Conservation (phyloP, 352 stramenopile species). For the Pythium volutum region DNA sequence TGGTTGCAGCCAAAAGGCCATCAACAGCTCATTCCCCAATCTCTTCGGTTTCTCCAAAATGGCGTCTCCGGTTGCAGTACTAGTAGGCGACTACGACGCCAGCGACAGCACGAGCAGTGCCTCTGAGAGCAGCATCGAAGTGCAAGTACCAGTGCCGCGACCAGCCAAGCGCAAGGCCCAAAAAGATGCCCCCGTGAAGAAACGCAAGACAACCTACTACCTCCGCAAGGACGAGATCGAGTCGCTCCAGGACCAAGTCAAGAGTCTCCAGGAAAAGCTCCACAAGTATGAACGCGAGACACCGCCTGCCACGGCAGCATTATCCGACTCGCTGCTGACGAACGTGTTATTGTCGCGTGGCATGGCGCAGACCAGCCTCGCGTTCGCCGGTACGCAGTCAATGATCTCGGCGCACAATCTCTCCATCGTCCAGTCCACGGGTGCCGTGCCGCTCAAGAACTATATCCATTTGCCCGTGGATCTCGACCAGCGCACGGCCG, state of each 20-base stretch:
- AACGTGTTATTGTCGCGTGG: background rate
- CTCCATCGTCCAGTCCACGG: background rate
- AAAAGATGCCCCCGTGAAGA: background rate
- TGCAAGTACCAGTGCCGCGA: background rate
- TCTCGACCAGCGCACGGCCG: background rate
- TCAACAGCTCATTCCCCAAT: too few relatives aligned
- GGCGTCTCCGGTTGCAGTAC: too few relatives aligned
- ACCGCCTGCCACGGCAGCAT: background rate
- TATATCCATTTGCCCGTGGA: conserved; percentile 10
- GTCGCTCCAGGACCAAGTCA: conserved; percentile 7
- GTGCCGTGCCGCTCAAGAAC: background rate
- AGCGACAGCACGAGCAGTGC: conserved; percentile 9
- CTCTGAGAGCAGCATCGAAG: conserved; percentile 13
- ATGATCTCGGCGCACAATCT: conserved; percentile 5
- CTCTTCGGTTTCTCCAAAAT: too few relatives aligned
- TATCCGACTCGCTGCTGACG: background rate
- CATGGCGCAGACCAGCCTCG: conserved; percentile 5
- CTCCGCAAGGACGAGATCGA: conserved; percentile 20
- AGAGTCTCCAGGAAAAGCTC: background rate
- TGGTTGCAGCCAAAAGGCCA: too few relatives aligned
- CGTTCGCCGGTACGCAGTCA: conserved; percentile 12
- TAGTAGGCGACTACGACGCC: conserved; percentile 3
- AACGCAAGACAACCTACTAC: conserved; percentile 22
- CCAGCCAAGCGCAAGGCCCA: conserved; percentile 4
- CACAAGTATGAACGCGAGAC: background rate